phyloP scores from a whole-genome alignment of 805 yeast genomes.

The Candida pseudoglaebosa region DNA sequence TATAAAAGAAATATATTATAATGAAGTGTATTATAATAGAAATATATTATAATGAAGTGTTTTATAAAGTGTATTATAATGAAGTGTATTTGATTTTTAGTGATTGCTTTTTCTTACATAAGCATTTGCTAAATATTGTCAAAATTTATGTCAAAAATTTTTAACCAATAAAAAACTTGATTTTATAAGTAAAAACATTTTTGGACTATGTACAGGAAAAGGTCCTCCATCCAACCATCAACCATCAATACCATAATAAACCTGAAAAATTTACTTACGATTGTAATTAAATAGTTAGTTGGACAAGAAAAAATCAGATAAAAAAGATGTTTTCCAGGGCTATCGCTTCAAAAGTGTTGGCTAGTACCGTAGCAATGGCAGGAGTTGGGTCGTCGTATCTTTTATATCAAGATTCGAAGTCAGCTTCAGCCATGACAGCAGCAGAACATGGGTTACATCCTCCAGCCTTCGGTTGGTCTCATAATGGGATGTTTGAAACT shows the following conservation, averaged over 20 bases:
- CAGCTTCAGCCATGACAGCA: constrained; percentile 95
- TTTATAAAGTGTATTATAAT: no score
- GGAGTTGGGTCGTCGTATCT: constrained; percentile 80
- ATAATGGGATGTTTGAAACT: constrained; percentile 84
- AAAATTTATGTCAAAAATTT: neutral
- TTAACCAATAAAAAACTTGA: constrained; percentile 3
- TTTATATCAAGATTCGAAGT: constrained; percentile 76
- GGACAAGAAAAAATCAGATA: no score
- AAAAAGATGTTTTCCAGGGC: constrained; percentile 5
- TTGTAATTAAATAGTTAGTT: no score
- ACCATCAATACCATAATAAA: neutral
- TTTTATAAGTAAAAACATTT: constrained; percentile 1
- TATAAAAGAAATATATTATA: no score
- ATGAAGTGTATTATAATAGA: no score
- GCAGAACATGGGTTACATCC: constrained; percentile 99
- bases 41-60: no score
- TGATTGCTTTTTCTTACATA: neutral
- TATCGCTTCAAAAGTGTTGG: constrained; percentile 20
- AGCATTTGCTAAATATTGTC: neutral
- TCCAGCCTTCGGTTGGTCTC: constrained; percentile 90
- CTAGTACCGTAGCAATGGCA: constrained; percentile 65
- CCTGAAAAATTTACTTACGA: neutral
- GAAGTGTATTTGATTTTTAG: no score
- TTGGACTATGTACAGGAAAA: constrained; percentile 1
- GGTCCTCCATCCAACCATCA: neutral